Conservation (phyloP, 2,329 filamentous ascomycete genomes). For the Emmonsia crescens region DNA sequence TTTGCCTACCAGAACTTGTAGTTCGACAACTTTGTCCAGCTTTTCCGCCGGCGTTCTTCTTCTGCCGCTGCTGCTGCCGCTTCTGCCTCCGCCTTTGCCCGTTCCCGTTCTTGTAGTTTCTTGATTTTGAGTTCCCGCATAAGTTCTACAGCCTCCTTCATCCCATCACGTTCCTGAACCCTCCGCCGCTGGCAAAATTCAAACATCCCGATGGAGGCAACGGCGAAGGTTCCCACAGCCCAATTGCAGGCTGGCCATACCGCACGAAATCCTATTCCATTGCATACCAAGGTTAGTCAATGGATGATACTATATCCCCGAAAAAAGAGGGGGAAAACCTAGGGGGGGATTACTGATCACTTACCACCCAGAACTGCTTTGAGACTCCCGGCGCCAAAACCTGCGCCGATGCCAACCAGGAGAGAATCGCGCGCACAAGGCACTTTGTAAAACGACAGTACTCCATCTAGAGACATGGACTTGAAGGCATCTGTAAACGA, state of each 20-base stretch:
- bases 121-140: conserved; percentile 63
- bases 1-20: conserved; percentile 39
- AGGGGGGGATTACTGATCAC: conserved; percentile 4
- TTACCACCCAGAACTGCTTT: conserved; percentile 66
- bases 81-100: conserved; percentile 27
- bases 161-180: conserved; percentile 64
- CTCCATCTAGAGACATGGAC: conserved; percentile 43
- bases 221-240: conserved; percentile 67
- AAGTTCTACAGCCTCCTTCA: conserved; percentile 76
- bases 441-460: conserved; percentile 55
- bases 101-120: conserved; percentile 43
- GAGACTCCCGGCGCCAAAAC: conserved; percentile 63
- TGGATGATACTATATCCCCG: background rate
- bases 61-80: conserved; percentile 25
- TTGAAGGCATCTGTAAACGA: conserved; percentile 32
- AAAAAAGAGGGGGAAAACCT: background rate
- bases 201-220: conserved; percentile 61
- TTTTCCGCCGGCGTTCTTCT: conserved; percentile 32
- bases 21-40: conserved; percentile 34
- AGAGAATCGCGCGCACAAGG: conserved; percentile 79
- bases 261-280: conserved; percentile 36
- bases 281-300: conserved; percentile 7
- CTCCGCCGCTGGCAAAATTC: conserved; percentile 74
- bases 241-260: conserved; percentile 66
- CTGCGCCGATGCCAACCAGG: conserved; percentile 70